These are phyloP conservation scores for Ulmus americana DNA, from an alignment of 331 rosid species.

Conservation along the genomic window DNA sequence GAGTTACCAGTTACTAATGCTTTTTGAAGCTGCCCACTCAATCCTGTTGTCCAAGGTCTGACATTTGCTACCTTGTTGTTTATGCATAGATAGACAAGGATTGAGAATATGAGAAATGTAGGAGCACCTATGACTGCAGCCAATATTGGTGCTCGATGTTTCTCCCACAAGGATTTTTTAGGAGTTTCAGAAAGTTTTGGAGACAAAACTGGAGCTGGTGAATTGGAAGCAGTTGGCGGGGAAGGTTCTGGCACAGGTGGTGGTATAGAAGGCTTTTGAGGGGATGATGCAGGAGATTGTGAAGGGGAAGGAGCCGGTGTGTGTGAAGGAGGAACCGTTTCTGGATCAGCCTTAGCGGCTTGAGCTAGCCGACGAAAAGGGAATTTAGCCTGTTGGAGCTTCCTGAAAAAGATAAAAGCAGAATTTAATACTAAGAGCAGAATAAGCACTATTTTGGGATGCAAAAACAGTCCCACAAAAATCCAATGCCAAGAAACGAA, in stretches of 20 bases:
- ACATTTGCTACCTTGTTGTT: slow-evolving; percentile 62
- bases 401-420: slow-evolving; percentile 32
- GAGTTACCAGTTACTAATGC: slow-evolving; percentile 76
- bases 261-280: neutral
- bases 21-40: slow-evolving; percentile 94
- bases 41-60: slow-evolving; percentile 88
- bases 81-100: slow-evolving; percentile 42
- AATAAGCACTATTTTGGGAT: neutral
- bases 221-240: slow-evolving; percentile 1
- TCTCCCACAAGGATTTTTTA: slow-evolving; percentile 12
- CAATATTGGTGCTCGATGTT: slow-evolving; percentile 9
- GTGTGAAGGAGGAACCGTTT: neutral
- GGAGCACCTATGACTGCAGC: slow-evolving; percentile 46
- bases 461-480: neutral
- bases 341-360: neutral
- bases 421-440: slow-evolving; percentile 6
- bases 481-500: neutral
- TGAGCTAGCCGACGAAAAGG: slow-evolving; percentile 29
- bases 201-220: slow-evolving; percentile 19
- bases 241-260: neutral
- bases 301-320: neutral
- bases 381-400: slow-evolving; percentile 19
- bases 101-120: slow-evolving; percentile 27
- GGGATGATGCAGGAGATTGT: slow-evolving; percentile 7
- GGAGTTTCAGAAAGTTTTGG: neutral